Evolutionary conservation across 768 basidiomycete species (phyloP), one percentile per base, ranked within the genome.

Genomic region (Naganishia onofrii): DNA sequence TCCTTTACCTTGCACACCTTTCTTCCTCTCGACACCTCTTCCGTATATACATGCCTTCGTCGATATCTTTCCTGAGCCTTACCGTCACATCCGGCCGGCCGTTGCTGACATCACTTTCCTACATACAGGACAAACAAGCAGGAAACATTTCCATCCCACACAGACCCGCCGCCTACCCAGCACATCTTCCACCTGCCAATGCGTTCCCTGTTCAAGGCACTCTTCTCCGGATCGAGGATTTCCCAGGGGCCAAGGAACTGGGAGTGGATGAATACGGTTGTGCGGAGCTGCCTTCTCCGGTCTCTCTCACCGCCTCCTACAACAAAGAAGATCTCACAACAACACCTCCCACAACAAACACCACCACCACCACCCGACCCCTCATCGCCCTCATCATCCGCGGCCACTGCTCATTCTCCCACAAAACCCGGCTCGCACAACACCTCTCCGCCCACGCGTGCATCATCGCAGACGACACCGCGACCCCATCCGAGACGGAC

Each of bases 381-480:
- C 32, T 23, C 23, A 91, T 97, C 78, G 95, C 92, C 0, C 85
- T 97, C 60, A 88, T 96, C 0, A 90, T 95, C 79, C 84, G 95
- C 48, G 94, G 94, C 1, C 82, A 87, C 65, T 98, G 95, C 79
- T 88, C 92, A 70, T 98, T 98, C 77, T 89, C 91, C 13, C 89
- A 88, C 76, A 98, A 98, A 84, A 91, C 84, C 31, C 82, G 89
- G 57, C 87, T 88, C 74, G 89, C 84, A 2, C 83, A 83, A 75
- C 88, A 8, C 85, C 88, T 76, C 73, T 93, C 93, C 12, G 93
- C 94, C 6, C 86, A 84, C 74, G 95, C 89, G 4, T 88, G 96
- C 55, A 88, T 98, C n/a, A 91, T 98, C 9, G 95, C 94, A 44
- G 94, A 94, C 42, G 85, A 88, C 73, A 84, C 88, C 74, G 86